Base-by-base conservation (phyloP, 768 basidiomycete genomes). In the Termitomyces sp. region DNA sequence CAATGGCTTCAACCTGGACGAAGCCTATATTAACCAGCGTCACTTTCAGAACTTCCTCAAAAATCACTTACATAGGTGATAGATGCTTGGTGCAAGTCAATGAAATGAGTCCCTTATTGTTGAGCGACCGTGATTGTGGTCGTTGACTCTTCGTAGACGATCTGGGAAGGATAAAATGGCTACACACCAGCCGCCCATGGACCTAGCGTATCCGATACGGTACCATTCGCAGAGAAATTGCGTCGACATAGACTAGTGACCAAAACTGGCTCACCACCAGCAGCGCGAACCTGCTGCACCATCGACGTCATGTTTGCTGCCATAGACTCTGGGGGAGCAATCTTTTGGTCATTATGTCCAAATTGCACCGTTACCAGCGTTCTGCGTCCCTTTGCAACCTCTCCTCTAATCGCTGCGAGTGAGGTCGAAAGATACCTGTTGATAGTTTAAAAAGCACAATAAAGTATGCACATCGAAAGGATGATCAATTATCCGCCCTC, bases 291-390 rank as follows among this genome's bases (percentile, higher is more conserved):
- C 56, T 75, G 68, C 52, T 72, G 53, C 7, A 75, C 70, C 75
- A 75, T 76, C 8, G 61, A 61, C 16, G 76, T 77, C 41, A 76
- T 47, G 54, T 79, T 76, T 1, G 69, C 70, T 8, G 74, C 74
- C 76, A 77, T 77, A 0, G 74, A 76, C 56, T 72, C 76, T 4
- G 76, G 74, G 42, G 74, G 70, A 0, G 74, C 75, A 46, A 78
- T 74, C 58, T 74, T 73, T 65, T 68, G 68, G 55, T 73, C 72
- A 46, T 74, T 77, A 59, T 77, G 76, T 0, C 76, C 76, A 46
- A 78, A 78, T 51, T 76, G 76, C 22, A 78, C 68, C 0, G 75
- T 78, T 14, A 74, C 73, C 18, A 72, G 59, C 2, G 73, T 75
- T 24, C 71, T 61, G 22, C 70, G 64, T 22, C 68, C 72, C 58